These are phyloP conservation scores for Psilocybe sp. DNA, from an alignment of 768 basidiomycete species.

Conservation along the genomic window DNA sequence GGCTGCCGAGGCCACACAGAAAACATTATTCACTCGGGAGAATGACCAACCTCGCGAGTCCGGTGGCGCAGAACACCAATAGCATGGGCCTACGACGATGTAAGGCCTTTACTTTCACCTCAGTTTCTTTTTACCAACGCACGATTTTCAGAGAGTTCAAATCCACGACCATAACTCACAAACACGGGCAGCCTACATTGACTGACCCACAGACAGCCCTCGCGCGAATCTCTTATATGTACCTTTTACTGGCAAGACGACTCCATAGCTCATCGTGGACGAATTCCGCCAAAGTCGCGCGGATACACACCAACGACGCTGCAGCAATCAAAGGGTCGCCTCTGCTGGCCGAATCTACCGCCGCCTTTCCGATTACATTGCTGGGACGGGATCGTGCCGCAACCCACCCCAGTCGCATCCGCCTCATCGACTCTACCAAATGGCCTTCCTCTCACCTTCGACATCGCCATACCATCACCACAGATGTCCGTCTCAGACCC, in stretches of 20 bases:
- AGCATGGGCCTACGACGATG: conserved; percentile 94
- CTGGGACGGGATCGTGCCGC: conserved; percentile 91
- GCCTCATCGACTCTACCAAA: conserved; percentile 12
- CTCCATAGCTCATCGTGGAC: conserved; percentile 90
- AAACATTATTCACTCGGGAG: conserved; percentile 73
- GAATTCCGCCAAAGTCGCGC: conserved; percentile 86
- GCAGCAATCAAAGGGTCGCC: conserved; percentile 49
- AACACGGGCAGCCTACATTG: conserved; percentile 83
- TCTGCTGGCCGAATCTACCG: conserved; percentile 82
- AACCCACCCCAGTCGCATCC: conserved; percentile 43
- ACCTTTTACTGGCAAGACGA: conserved; percentile 92
- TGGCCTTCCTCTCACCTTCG: conserved; percentile 13
- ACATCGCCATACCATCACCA: conserved; percentile 10
- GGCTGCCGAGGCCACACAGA: conserved; percentile 97
- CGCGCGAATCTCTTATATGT: conserved; percentile 94
- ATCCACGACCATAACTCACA: conserved; percentile 84
- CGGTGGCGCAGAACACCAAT: conserved; percentile 85
- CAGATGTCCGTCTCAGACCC: conserved; percentile 77
- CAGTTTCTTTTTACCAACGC: not conserved
- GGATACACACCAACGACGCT: conserved; percentile 57
- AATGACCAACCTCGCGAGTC: conserved; percentile 93
- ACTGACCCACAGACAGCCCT: conserved; percentile 78
- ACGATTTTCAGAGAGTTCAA: conserved; percentile 71
- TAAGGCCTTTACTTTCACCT: conserved; percentile 32
- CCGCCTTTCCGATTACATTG: conserved; percentile 89